Base-by-base conservation (phyloP, 1,139 yeast species). In the Protomyces gravidus region DNA sequence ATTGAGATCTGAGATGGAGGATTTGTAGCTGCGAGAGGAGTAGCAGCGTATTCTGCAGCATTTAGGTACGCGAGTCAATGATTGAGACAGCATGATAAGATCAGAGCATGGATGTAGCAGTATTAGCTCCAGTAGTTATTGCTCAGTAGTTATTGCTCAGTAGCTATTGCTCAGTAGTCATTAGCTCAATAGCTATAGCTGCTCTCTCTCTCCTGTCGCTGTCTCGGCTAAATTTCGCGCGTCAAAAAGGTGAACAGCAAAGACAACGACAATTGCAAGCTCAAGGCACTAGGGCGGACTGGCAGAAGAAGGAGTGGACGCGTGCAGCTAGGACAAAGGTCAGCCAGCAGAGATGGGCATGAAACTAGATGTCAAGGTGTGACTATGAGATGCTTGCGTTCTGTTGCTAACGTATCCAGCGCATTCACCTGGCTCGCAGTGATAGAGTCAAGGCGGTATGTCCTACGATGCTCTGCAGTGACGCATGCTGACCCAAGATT, bases 1-100 rank as follows among this genome's bases (percentile, higher is more conserved):
- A 73, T 94, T 94, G 67, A 94, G 78, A 7, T 94, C 89, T 61
- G 78, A 78, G 58, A 94, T 82, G 1, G 98, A 98, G 72, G 86
- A 95, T 69, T 80, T 17, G 30, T 48, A 60, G 17, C 21, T n/a
- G 15, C 23, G 15, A 5, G 5, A 11, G 9, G 42, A 19, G 5
- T 36, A 36, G 42, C 21, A n/a, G 23, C 42, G 42, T 36, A 9
- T 17, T n/a, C 15, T 15, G n/a, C 36, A 15, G 15, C 36, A 2
- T 30, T 30, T n/a, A n/a, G n/a, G n/a, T n/a, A n/a, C n/a, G n/a
- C n/a, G n/a, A n/a, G n/a, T n/a, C n/a, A n/a, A n/a, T n/a, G n/a
- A n/a, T n/a, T n/a, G n/a, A n/a, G n/a, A n/a, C n/a, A n/a, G n/a
- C n/a, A n/a, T n/a, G n/a, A n/a, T n/a, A n/a, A n/a, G n/a, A n/a